phyloP scores from a whole-genome alignment of 225 moss, liverwort and hornwort genomes.

The Antitrichia curtipendula region DNA sequence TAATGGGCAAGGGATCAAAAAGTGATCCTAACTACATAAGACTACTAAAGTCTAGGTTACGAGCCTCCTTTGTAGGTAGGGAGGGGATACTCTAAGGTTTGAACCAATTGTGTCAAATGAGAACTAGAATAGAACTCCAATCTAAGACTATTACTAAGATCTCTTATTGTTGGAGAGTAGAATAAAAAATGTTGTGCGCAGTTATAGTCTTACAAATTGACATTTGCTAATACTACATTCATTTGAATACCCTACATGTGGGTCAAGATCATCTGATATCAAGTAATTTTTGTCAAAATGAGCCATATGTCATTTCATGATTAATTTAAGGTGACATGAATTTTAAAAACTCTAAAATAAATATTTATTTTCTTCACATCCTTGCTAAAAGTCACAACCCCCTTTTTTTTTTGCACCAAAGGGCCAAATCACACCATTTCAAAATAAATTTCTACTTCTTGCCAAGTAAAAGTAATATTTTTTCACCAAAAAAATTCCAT shows the following conservation, averaged over 20 bases:
- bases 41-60: not conserved
- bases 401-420: too few species aligned
- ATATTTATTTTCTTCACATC: not conserved
- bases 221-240: rapidly evolving
- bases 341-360: not conserved
- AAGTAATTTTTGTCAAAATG: not conserved
- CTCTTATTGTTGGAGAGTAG: not conserved
- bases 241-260: rapidly evolving
- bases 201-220: rapidly evolving
- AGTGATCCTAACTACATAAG: rapidly evolving
- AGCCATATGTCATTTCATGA: rapidly evolving
- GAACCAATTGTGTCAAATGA: not conserved
- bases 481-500: too few species aligned
- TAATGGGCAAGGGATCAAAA: not conserved
- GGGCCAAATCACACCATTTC: too few species aligned
- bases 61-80: rapidly evolving
- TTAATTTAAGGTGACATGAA: not conserved
- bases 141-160: not conserved
- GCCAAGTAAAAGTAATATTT: too few species aligned
- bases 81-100: not conserved
- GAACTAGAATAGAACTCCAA: rapidly evolving
- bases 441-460: too few species aligned
- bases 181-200: rapidly evolving
- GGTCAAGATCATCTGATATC: not conserved
- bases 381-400: not conserved